Evolutionary conservation across 129 eudicot species (phyloP).

Genomic region (Centella asiatica): DNA sequence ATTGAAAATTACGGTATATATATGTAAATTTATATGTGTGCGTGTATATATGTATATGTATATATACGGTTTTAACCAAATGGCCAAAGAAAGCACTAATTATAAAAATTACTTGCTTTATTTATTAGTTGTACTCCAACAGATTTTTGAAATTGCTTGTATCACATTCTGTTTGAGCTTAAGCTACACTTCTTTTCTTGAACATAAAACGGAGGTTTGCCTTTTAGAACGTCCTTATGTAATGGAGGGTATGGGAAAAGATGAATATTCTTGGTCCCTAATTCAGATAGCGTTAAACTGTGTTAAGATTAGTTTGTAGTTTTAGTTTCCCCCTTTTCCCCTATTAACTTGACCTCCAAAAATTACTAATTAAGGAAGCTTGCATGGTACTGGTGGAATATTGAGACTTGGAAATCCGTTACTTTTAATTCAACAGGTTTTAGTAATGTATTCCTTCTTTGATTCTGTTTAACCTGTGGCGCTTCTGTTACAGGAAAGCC

Average conservation of each 20-base stretch:
- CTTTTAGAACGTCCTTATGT: neutral
- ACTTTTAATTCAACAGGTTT: no score
- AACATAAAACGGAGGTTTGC: neutral
- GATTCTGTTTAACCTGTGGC: neutral
- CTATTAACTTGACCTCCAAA: no score
- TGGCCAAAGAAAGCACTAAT: neutral
- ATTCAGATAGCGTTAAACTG: no score
- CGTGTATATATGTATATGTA: no score
- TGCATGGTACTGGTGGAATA: neutral
- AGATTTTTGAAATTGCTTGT: neutral
- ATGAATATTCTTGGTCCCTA: neutral
- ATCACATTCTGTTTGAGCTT: neutral
- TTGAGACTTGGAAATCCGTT: neutral
- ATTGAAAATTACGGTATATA: no score
- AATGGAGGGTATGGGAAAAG: neutral
- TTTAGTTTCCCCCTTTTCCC: no score
- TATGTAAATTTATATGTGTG: no score
- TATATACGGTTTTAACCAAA: no score
- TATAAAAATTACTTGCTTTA: no score
- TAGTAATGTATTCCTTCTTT: no score
- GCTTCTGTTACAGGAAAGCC: constrained; percentile 29
- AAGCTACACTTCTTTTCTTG: neutral
- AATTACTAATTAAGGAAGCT: no score
- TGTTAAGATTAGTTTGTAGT: no score
- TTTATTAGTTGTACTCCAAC: neutral